Evolutionary conservation across 73 alveolate genomes (phyloP), one percentile per base, ranked within the genome.

Genomic region (Blepharisma japonicum): DNA sequence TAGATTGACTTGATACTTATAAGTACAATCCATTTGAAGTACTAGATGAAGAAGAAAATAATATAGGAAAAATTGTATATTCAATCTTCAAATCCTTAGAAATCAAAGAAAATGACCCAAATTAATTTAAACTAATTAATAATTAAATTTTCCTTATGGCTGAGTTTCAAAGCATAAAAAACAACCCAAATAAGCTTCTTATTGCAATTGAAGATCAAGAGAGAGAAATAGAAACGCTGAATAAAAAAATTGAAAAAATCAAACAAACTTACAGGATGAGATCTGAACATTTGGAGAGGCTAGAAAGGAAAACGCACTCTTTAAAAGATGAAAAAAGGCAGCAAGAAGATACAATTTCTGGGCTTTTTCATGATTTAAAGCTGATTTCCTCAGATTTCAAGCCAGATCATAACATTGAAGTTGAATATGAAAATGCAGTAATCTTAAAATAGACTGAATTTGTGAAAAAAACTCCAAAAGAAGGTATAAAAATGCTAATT

Each of bases 201-300:
- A 32, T 32, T 32, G 42, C 42, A 1, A 32, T 32, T 1, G 42
- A 32, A 3, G 42, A 32, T 3, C 42, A 61, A 61, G 23, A 61
- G 5, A 14, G 38, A 61, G 39, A n/a, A 61, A 61, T 20, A 25
- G 23, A 8, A 83, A 4, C 55, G 82, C 78, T 72, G 70, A 45
- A 77, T 66, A 48, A 78, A 78, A 45, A 55, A 78, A 45, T 80
- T 80, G 6, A 80, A 81, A 14, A 67, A 77, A 6, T 79, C 84
- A 11, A 86, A 71, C 74, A 8, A 61, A 61, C 23, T n/a, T 14
- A n/a, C n/a, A 61, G 23, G 23, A 14, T 14, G 47, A n/a, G 74
- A 61, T 39, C 14, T 9, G 74, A 61, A 25, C 74, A 61, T 61
- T 48, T 61, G 18, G 39, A n/a, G 18, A 61, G 74, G 23, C 74